Base-by-base conservation (phyloP, 371 early-diverging fungal genomes). In the Circinella minor region DNA sequence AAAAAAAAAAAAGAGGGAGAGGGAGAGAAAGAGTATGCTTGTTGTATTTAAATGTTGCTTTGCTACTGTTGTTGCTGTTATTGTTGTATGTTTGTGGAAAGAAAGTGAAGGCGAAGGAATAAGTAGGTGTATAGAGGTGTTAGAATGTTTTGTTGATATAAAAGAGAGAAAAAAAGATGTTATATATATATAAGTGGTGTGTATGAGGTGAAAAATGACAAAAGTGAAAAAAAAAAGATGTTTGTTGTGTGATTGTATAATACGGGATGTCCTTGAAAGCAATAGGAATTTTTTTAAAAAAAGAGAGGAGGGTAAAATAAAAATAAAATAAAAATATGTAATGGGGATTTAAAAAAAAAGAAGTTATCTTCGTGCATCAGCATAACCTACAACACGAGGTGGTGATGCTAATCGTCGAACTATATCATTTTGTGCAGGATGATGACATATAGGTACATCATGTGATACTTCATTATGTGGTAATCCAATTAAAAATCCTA, bases 401-500 rank as follows among this genome's bases (percentile, higher is more conserved):
- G 81, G 77, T 47, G 81, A 72, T 7, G 74, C 70, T 27, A 70
- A 66, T n/a, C 74, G 66, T 11, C 27, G 27, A 27, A 74, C 62
- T 34, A 80, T 70, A 20, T 66, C 66, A 17, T 69, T 61, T 43
- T 78, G 74, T 62, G 74, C 67, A 64, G 77, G 61, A 27, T 74
- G 74, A 68, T 74, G 75, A 51, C 77, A 76, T n/a, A 73, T 54
- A 10, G 76, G 69, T 4, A 68, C 67, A 61, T 67, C 70, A 61
- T 63, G 70, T 55, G 67, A 65, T 14, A 57, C 55, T 54, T 67
- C 68, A 4, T 60, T 71, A 7, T 63, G 63, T 18, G 74, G 65
- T 47, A 78, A 71, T 6, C 90, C 92, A 76, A 91, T 89, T 70
- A 91, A 79, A 83, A 88, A 91, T 20, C 93, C 92, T 20, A 93